Evolutionary conservation across 306 rosid genomes (phyloP).

Genomic region (Vigna unguiculata): DNA sequence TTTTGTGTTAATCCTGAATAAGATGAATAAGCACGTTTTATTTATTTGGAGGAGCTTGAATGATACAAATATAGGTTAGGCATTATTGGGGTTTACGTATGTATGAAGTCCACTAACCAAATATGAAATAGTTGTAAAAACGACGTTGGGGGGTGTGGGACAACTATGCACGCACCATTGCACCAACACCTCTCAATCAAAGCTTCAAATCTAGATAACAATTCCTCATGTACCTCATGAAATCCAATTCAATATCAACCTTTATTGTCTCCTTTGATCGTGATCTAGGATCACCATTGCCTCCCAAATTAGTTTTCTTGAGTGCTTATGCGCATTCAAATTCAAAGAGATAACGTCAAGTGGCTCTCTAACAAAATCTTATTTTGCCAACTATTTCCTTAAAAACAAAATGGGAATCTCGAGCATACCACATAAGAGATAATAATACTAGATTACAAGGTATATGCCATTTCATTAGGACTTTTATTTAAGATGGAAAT

Average conservation of each 20-base stretch:
- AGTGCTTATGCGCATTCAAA: not conserved
- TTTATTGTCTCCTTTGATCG: constrained; percentile 18
- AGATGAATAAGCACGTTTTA: constrained; percentile 4
- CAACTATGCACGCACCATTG: constrained; percentile 39
- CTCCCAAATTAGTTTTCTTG: constrained; percentile 16
- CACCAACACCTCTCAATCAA: constrained; percentile 36
- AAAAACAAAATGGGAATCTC: constrained; percentile 25
- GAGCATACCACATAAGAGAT: not conserved
- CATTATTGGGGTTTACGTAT: constrained; percentile 30
- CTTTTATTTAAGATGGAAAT: not conserved
- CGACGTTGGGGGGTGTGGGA: constrained; percentile 34
- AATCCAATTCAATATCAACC: constrained; percentile 25
- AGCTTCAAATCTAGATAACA: constrained; percentile 21
- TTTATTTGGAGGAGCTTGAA: constrained; percentile 20
- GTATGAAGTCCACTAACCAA: constrained; percentile 32
- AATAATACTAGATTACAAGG: not conserved
- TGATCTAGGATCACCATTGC: constrained; percentile 21
- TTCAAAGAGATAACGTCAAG: constrained; percentile 13
- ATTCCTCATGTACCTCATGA: constrained; percentile 16
- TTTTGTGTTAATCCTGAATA: not conserved
- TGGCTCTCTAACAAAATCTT: constrained; percentile 23
- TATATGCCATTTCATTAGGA: not conserved
- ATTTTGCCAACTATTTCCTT: not conserved
- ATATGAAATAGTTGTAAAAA: constrained; percentile 35
- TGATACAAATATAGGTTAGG: constrained; percentile 27